Conservation (phyloP, 306 rosid species). For the Citrullus amarus region DNA sequence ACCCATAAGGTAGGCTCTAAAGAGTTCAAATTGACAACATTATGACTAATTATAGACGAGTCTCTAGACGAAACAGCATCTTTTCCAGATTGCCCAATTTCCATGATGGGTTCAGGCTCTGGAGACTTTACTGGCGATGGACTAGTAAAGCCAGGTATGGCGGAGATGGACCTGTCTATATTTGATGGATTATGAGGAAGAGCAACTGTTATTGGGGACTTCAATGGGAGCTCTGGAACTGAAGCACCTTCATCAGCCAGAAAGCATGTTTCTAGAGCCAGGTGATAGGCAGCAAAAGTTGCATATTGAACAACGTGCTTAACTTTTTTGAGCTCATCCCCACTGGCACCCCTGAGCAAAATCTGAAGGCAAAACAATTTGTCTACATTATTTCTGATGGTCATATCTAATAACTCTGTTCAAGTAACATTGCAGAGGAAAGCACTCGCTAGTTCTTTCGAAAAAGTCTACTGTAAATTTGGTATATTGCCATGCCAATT, state of each 20-base stretch:
- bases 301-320: slow-evolving; percentile 95
- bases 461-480: background rate
- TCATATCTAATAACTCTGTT: background rate
- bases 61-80: slow-evolving; percentile 30
- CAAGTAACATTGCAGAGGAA: background rate
- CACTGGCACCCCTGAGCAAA: slow-evolving; percentile 79
- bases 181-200: slow-evolving; percentile 57
- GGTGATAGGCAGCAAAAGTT: slow-evolving; percentile 95
- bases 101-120: slow-evolving; percentile 23
- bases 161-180: slow-evolving; percentile 77
- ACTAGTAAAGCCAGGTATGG: slow-evolving; percentile 54
- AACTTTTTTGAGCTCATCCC: slow-evolving; percentile 77
- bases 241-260: slow-evolving; percentile 99
- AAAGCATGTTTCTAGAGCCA: slow-evolving; percentile 94
- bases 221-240: slow-evolving; percentile 71
- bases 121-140: slow-evolving; percentile 30
- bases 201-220: slow-evolving; percentile 60
- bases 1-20: background rate
- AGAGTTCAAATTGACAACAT: background rate
- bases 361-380: slow-evolving; percentile 40
- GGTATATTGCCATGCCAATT: background rate
- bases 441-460: background rate
- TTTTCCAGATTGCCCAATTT: slow-evolving; percentile 40
- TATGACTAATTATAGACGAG: slow-evolving; percentile 7
- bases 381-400: background rate